Conservation (phyloP, 768 basidiomycete genomes). For the Coprinopsis marcescibilis region DNA sequence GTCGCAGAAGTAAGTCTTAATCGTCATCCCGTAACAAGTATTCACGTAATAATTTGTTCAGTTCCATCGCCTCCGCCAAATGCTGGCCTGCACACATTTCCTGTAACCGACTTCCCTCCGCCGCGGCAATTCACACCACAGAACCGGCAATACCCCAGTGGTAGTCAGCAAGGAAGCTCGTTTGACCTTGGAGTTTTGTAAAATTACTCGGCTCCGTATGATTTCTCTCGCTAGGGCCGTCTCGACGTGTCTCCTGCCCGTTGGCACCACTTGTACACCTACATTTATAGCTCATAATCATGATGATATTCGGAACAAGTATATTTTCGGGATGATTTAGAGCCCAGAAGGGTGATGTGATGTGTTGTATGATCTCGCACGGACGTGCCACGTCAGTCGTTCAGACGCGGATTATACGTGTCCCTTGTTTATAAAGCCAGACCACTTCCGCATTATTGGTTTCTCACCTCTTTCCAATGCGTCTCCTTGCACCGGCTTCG, state of each 20-base stretch:
- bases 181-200: constrained; percentile 50
- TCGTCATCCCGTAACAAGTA: too few relatives aligned
- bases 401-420: constrained; percentile 16
- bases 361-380: constrained; percentile 34
- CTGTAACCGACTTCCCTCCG: constrained; percentile 71
- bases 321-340: too few relatives aligned
- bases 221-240: too few relatives aligned
- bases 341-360: too few relatives aligned
- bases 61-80: constrained; percentile 52
- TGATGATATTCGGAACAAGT: too few relatives aligned
- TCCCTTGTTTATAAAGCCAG: constrained; percentile 4
- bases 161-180: constrained; percentile 62
- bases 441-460: constrained; percentile 16
- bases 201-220: constrained; percentile 7
- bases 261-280: too few relatives aligned
- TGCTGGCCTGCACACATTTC: constrained; percentile 67
- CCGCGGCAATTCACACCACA: constrained; percentile 56
- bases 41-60: too few relatives aligned
- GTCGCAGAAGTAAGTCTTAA: constrained; percentile 52
- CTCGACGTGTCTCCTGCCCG: too few relatives aligned
- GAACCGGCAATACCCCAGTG: constrained; percentile 55
- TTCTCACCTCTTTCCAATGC: constrained; percentile 44
- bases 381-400: constrained; percentile 51
- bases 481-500: constrained; percentile 52
- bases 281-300: too few relatives aligned